phyloP scores from a whole-genome alignment of 129 eudicot genomes.

The Tagetes patula region DNA sequence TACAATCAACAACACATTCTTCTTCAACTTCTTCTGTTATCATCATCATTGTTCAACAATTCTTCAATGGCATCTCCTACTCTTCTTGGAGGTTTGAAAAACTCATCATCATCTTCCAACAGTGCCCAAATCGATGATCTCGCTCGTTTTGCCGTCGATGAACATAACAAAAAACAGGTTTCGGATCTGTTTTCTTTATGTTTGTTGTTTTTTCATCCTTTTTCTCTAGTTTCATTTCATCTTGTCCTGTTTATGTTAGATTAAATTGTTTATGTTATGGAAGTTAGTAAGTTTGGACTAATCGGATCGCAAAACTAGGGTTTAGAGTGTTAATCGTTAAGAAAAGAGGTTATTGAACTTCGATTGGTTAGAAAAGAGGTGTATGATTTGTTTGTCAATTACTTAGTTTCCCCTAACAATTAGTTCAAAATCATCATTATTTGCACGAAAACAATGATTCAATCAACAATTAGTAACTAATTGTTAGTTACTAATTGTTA shows the following conservation, averaged over 20 bases:
- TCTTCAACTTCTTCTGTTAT: slow-evolving; percentile 17
- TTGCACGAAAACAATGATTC: no score
- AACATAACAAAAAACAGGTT: slow-evolving; percentile 56
- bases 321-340: slow-evolving; percentile 4
- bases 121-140: slow-evolving; percentile 40
- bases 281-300: neutral
- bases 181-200: neutral
- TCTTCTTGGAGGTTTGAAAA: slow-evolving; percentile 43
- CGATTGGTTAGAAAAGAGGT: no score
- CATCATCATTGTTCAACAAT: slow-evolving; percentile 19
- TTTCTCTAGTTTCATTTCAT: neutral
- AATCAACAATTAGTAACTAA: no score
- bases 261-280: neutral
- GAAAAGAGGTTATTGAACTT: neutral
- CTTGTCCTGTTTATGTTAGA: neutral
- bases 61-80: slow-evolving; percentile 44
- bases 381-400: neutral
- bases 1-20: neutral
- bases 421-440: no score
- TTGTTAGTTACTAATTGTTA: no score
- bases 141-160: slow-evolving; percentile 57
- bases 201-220: neutral
- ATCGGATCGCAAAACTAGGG: slow-evolving; percentile 17
- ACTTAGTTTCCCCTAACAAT: no score
- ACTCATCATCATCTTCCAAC: slow-evolving; percentile 33